Percentiles rank a stretch among this genome's conserved stretches.
Evolutionary conservation across 345 rosid species (phyloP).

Genomic region (Pistacia atlantica): DNA sequence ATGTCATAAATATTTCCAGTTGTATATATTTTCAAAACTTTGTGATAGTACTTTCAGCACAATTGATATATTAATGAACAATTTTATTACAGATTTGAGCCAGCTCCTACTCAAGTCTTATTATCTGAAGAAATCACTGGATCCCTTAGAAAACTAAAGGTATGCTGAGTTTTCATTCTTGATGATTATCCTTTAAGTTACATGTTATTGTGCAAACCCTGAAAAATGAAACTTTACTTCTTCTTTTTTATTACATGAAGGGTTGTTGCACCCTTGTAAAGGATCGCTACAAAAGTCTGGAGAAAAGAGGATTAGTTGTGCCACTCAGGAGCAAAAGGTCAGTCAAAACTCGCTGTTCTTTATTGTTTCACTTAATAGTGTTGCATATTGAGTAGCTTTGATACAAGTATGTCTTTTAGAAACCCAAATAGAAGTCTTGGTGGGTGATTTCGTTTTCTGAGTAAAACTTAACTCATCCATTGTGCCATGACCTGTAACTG

Average conservation of each 20-base stretch:
- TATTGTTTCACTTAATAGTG: not conserved
- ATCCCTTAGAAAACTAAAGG: constrained; percentile 87
- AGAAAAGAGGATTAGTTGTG: constrained; percentile 84
- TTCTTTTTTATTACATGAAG: constrained; percentile 30
- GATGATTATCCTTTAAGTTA: constrained; percentile 11
- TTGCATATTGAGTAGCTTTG: not conserved
- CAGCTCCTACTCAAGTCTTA: constrained; percentile 87
- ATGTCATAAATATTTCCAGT: not conserved
- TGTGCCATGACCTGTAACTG: too few species aligned
- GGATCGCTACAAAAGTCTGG: constrained; percentile 88
- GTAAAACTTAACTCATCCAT: not conserved
- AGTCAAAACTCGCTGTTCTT: constrained; percentile 17
- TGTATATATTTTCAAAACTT: not conserved
- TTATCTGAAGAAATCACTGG: constrained; percentile 93
- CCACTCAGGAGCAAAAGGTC: constrained; percentile 71
- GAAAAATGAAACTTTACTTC: not conserved
- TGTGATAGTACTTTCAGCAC: not conserved
- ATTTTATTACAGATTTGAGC: constrained; percentile 54
- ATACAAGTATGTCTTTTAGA: not conserved
- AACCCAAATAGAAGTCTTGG: not conserved
- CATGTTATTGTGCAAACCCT: too few species aligned
- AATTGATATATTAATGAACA: not conserved
- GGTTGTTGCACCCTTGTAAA: constrained; percentile 84
- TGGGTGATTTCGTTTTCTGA: not conserved
- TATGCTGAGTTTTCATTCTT: constrained; percentile 13